phyloP scores from a whole-genome alignment of 495 filamentous ascomycete species.

The Annulohypoxylon bovei region DNA sequence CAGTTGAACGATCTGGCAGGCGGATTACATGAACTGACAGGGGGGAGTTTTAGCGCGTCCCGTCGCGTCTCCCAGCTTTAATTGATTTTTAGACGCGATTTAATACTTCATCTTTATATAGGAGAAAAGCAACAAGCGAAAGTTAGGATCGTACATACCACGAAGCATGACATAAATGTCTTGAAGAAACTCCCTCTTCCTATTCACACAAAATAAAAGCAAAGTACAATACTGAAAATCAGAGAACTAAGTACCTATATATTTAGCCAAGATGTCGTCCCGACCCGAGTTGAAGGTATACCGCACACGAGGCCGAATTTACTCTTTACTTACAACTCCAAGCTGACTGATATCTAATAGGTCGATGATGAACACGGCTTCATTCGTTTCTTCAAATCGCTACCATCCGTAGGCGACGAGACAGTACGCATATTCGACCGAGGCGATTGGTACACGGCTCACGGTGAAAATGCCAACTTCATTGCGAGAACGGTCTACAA shows the following conservation, averaged over 20 bases:
- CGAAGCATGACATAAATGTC: constrained; percentile 1
- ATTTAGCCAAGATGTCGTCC: constrained; percentile 74
- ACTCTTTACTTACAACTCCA: constrained; percentile 2
- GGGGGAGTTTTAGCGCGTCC: constrained; percentile 29
- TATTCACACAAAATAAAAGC: neutral
- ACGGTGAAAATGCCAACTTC: constrained; percentile 91
- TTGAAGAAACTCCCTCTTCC: neutral
- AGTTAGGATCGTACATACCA: neutral
- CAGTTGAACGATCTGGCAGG: no score
- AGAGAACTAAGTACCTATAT: neutral
- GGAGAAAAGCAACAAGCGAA: neutral
- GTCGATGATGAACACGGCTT: constrained; percentile 97
- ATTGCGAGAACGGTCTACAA: constrained; percentile 96
- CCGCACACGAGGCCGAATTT: neutral
- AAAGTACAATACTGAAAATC: neutral
- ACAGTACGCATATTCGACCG: constrained; percentile 91
- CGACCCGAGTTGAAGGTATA: constrained; percentile 88
- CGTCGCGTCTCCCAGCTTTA: constrained; percentile 44
- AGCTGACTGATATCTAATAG: constrained; percentile 52
- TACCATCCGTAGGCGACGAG: constrained; percentile 73
- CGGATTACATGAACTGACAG: neutral
- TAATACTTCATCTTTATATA: neutral
- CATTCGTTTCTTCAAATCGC: constrained; percentile 89
- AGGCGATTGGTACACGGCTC: constrained; percentile 93
- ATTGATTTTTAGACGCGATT: constrained; percentile 45